Evolutionary conservation across 768 basidiomycete genomes (phyloP).

Genomic region (Panaeolus cyanescens): DNA sequence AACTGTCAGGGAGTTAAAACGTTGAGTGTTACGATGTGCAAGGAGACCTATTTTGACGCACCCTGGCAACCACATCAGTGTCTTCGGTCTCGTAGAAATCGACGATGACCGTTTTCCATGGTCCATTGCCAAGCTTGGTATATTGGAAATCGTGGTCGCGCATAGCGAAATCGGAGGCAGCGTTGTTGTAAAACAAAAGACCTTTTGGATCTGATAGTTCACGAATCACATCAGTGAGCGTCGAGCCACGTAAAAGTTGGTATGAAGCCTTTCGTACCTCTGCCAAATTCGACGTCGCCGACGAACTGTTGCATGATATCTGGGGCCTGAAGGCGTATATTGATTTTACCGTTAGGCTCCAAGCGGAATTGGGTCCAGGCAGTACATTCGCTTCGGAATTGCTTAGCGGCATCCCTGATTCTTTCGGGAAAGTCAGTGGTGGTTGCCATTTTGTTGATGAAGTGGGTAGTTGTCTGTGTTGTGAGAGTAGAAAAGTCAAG

Average conservation of each 20-base stretch:
- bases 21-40: not conserved
- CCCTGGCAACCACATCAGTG: not conserved
- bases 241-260: not conserved
- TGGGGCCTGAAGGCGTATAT: conserved; percentile 2
- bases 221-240: not conserved
- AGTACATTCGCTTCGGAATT: not conserved
- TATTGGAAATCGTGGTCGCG: not conserved
- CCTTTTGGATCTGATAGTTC: not conserved
- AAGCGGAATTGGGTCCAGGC: conserved; percentile 1
- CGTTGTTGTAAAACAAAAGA: conserved; percentile 8
- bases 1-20: not conserved
- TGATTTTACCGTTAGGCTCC: not conserved
- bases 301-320: conserved; percentile 7
- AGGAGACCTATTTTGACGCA: not conserved
- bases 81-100: not conserved
- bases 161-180: not conserved
- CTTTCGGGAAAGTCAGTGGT: conserved; percentile 8
- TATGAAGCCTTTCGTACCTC: not conserved
- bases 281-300: not conserved
- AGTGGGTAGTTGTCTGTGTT: not conserved
- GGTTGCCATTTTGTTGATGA: not conserved
- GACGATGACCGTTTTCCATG: not conserved
- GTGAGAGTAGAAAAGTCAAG: too few species aligned
- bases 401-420: not conserved
- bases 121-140: not conserved